Conservation (phyloP, 2,329 filamentous ascomycete species). For the Lasiodiplodia theobromae region DNA sequence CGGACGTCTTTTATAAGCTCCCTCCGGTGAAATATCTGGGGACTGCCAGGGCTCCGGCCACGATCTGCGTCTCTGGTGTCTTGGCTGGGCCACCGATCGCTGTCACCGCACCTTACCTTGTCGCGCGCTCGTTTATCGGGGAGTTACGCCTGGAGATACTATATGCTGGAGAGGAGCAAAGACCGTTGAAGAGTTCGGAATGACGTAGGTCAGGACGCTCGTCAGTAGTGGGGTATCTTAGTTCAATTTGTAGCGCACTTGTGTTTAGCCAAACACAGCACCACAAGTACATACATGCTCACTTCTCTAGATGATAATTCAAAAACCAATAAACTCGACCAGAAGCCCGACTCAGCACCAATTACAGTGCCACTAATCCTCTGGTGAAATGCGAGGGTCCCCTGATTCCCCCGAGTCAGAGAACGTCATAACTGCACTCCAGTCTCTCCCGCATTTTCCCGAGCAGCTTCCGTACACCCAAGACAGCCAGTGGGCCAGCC, state of each 20-base stretch:
- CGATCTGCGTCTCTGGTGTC: conserved; percentile 11
- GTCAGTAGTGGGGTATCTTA: neutral
- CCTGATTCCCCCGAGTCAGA: no score
- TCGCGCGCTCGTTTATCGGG: neutral
- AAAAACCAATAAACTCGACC: no score
- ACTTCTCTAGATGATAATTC: no score
- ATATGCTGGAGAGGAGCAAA: neutral
- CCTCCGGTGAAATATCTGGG: conserved; percentile 4
- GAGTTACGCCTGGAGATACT: conserved; percentile 14
- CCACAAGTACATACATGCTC: no score
- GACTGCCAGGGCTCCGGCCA: conserved; percentile 13
- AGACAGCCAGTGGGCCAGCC: no score
- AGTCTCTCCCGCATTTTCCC: no score
- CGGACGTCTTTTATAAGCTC: neutral
- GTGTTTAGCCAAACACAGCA: neutral
- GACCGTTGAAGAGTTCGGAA: neutral
- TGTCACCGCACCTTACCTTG: neutral
- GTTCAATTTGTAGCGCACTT: neutral
- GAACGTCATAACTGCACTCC: no score
- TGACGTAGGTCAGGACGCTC: neutral
- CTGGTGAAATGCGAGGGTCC: no score
- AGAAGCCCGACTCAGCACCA: no score
- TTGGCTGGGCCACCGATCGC: neutral
- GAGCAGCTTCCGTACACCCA: no score
- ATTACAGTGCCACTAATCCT: no score